These are phyloP conservation scores for Monilinia laxa DNA, from an alignment of 2,329 filamentous ascomycete genomes.

Conservation along the genomic window DNA sequence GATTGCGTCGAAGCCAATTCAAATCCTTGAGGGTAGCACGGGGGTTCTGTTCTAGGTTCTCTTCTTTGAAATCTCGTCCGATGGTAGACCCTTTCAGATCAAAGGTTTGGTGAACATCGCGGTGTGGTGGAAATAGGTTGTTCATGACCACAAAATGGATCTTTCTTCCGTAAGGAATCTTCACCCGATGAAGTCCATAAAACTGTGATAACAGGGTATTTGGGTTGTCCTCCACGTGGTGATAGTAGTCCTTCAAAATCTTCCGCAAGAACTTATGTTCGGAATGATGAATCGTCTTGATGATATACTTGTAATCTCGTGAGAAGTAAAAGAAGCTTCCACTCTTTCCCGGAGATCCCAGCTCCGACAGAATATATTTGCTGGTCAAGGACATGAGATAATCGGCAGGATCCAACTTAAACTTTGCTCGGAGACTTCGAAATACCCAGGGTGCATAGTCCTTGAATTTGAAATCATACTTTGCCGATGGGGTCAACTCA, in stretches of 20 bases:
- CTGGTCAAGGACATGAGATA: conserved; percentile 97
- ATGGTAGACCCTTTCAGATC: conserved; percentile 96
- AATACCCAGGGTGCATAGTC: conserved; percentile 99
- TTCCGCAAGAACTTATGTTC: conserved; percentile 87
- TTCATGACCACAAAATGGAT: conserved; percentile 99
- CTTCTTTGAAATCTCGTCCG: conserved; percentile 86
- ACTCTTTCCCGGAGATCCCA: conserved; percentile 96
- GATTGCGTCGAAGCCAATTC: conserved; percentile 87
- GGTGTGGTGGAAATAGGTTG: conserved; percentile 95
- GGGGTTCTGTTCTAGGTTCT: conserved; percentile 83
- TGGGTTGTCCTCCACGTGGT: conserved; percentile 87
- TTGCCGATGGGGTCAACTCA: conserved; percentile 93
- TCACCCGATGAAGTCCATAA: conserved; percentile 94
- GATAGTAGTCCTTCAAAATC: conserved; percentile 87
- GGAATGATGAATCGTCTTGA: conserved; percentile 97
- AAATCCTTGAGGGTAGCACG: conserved; percentile 93
- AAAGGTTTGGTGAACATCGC: conserved; percentile 96
- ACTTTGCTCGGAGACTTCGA: conserved; percentile 81
- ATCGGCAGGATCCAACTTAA: conserved; percentile 91
- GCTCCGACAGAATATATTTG: conserved; percentile 96
- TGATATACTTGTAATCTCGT: conserved; percentile 99
- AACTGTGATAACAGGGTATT: conserved; percentile 98
- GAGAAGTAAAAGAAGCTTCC: conserved; percentile 99
- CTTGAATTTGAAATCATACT: conserved; percentile 99
- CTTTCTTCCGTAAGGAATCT: conserved; percentile 96